Evolutionary conservation across 2,329 filamentous ascomycete genomes (phyloP), one percentile per base, ranked within the genome.

Genomic region (Colletotrichum camelliae): DNA sequence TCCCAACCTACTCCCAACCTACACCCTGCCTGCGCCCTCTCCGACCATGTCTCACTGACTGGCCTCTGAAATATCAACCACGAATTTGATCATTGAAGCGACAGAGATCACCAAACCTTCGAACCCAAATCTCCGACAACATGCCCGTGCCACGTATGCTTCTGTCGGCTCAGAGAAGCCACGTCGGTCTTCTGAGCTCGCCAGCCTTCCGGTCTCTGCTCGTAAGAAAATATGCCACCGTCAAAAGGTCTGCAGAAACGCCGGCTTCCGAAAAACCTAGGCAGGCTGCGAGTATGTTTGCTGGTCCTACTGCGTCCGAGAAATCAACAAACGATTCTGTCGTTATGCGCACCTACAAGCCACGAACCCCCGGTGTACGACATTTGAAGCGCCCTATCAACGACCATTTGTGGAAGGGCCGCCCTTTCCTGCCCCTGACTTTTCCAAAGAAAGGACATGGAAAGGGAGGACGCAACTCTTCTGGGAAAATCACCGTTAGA

Each of bases 361-460:
- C 97, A 43, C 93, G 95, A 80, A 98, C 97, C 1, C 96, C 96
- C 15, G 97, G 97, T 90, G 86, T 98, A 75, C 93, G 97, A 81
- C 97, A 99, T 91, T 88, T 99, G 79, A 94, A 94, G 84, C 92
- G 97, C 58, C 96, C 97, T 16, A 93, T 98, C 86, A 98, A 98
- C 86, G 96, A 98, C 81, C 97, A 99, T 85, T 88, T 99, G 61
- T 98, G 95, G 95, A 98, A 98, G 86, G 97, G 97, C 74, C 90
- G 96, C 72, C 95, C 97, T 1, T 93, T 94, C 79, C 89, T 95
- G 39, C 92, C 93, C 67, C 90, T 99, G 84, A 99, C 97, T 13
- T 95, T 95, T 81, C 92, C 96, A 48, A 98, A 98, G 85, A 96
- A 96, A 84, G 97, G 97, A 18, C 96, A 98, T 81, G 93, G 92